These are phyloP conservation scores for Buxus sempervirens DNA, from an alignment of 164 flowering plant genomes.

Conservation along the genomic window DNA sequence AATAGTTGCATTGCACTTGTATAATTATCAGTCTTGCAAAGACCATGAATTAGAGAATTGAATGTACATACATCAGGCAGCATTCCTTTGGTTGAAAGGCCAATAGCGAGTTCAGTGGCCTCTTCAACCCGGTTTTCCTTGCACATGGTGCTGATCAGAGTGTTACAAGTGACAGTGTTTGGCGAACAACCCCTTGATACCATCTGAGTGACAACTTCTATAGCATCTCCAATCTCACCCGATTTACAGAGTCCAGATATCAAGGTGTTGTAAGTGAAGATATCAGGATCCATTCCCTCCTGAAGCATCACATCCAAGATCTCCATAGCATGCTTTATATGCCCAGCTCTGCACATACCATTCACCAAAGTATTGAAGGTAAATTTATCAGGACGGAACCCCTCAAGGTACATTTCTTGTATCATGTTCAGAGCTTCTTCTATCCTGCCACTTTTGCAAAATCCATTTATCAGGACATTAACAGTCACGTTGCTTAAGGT, in stretches of 20 bases:
- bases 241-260: conserved; percentile 72
- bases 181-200: conserved; percentile 58
- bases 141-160: conserved; percentile 71
- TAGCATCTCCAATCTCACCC: conserved; percentile 59
- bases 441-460: conserved; percentile 63
- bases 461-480: conserved; percentile 76
- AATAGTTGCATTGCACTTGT: conserved; percentile 59
- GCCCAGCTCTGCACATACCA: conserved; percentile 71
- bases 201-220: conserved; percentile 70
- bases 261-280: conserved; percentile 64
- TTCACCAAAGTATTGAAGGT: conserved; percentile 74
- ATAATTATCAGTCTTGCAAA: conserved; percentile 49
- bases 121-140: conserved; percentile 64
- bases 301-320: conserved; percentile 77
- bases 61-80: conserved; percentile 78
- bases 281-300: conserved; percentile 81
- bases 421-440: conserved; percentile 65
- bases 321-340: conserved; percentile 70
- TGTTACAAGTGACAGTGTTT: conserved; percentile 71
- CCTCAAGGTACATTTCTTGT: conserved; percentile 48
- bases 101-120: conserved; percentile 65
- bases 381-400: conserved; percentile 68
- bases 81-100: conserved; percentile 57
- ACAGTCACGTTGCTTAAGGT: conserved; percentile 39
- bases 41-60: conserved; percentile 78